phyloP scores from a whole-genome alignment of 148 eudicot species.

The Tetragonia tetragonoides region DNA sequence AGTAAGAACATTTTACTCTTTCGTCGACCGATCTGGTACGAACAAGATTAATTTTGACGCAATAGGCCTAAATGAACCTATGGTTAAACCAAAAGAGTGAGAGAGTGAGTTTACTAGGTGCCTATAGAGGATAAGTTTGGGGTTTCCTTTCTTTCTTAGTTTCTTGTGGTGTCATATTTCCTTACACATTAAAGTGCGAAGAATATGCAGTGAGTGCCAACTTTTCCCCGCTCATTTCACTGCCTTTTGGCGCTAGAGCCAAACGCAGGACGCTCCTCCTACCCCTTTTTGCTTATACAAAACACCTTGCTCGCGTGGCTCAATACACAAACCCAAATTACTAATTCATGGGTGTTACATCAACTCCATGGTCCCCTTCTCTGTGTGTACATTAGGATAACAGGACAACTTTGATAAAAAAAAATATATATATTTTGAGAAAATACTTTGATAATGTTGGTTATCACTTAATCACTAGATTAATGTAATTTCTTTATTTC shows the following conservation, averaged over 20 bases:
- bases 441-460: neutral
- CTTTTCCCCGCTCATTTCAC: neutral
- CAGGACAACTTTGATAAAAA: no score
- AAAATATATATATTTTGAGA: no score
- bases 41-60: no score
- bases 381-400: no score
- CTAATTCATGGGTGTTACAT: neutral
- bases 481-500: neutral
- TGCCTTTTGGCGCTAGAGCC: neutral
- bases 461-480: neutral
- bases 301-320: slow-evolving; percentile 14
- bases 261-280: slow-evolving; percentile 39
- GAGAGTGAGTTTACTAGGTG: no score
- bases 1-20: no score
- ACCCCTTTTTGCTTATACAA: slow-evolving; percentile 4
- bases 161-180: slow-evolving; percentile 14
- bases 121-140: no score
- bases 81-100: no score
- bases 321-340: neutral
- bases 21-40: no score
- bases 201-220: slow-evolving; percentile 20
- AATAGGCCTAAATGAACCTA: no score
- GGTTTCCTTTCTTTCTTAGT: no score
- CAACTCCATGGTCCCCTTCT: neutral
- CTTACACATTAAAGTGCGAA: slow-evolving; percentile 19